Conservation (phyloP, 805 yeast genomes). For the Candida alai region DNA sequence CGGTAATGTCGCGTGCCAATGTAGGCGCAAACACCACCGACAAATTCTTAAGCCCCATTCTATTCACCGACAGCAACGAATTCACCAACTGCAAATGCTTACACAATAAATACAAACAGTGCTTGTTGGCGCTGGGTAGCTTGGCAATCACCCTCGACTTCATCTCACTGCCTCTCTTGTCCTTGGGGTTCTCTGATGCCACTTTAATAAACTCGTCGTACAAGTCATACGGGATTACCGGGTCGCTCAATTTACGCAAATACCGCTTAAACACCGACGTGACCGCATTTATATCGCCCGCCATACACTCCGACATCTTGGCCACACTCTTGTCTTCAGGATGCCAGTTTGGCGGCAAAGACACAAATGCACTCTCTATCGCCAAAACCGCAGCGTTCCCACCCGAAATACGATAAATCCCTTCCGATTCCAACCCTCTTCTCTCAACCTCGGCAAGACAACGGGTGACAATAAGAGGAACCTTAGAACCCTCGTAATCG, state of each 20-base stretch:
- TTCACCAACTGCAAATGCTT: constrained; percentile 65
- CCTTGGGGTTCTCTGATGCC: constrained; percentile 26
- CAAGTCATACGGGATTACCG: constrained; percentile 66
- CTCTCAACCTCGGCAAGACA: constrained; percentile 76
- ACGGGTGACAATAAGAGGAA: constrained; percentile 69
- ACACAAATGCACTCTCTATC: constrained; percentile 39
- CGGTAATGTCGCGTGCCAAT: constrained; percentile 69
- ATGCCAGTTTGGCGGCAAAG: constrained; percentile 18
- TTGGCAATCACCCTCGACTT: constrained; percentile 37
- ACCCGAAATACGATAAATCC: constrained; percentile 88
- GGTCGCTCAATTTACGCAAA: constrained; percentile 78
- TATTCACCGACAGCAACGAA: constrained; percentile 49
- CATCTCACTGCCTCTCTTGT: constrained; percentile 38
- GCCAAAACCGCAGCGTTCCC: constrained; percentile 62
- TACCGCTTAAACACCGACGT: constrained; percentile 86
- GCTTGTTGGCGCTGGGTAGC: constrained; percentile 67
- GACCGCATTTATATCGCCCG: constrained; percentile 81
- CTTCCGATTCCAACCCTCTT: constrained; percentile 75
- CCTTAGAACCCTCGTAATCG: constrained; percentile 51
- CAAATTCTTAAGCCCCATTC: constrained; percentile 80
- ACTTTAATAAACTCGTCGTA: constrained; percentile 67
- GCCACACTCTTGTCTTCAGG: constrained; percentile 31
- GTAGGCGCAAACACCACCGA: constrained; percentile 96
- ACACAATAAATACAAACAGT: constrained; percentile 52
- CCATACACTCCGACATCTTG: constrained; percentile 27